Conservation (phyloP, 495 filamentous ascomycete species). For the Aspergillus nidulans region DNA sequence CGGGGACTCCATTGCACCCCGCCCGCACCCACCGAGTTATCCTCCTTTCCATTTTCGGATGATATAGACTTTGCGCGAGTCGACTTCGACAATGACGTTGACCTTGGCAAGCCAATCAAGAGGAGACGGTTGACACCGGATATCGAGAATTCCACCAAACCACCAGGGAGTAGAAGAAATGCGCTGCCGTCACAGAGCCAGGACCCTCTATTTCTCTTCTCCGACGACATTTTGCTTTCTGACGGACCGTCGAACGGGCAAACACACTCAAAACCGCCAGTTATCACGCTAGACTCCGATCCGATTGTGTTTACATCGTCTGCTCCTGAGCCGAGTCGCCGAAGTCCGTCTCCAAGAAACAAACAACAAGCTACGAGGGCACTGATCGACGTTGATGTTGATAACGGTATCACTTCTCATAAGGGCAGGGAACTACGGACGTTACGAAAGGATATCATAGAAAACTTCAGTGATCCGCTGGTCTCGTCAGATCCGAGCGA, state of each 20-base stretch:
- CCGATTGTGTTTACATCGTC: slow-evolving; percentile 54
- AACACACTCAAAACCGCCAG: not conserved
- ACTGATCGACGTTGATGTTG: slow-evolving; percentile 25
- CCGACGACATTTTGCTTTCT: slow-evolving; percentile 30
- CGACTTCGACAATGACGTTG: slow-evolving; percentile 29
- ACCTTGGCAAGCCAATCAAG: slow-evolving; percentile 34
- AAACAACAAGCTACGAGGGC: slow-evolving; percentile 24
- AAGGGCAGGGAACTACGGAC: not conserved
- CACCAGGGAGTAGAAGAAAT: slow-evolving; percentile 4
- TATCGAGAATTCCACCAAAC: not conserved
- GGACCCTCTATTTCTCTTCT: slow-evolving; percentile 29
- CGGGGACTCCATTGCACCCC: slow-evolving; percentile 14
- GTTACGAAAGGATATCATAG: slow-evolving; percentile 26
- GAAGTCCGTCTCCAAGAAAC: not conserved
- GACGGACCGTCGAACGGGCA: slow-evolving; percentile 15
- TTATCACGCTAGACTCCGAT: slow-evolving; percentile 35
- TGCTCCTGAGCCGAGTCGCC: slow-evolving; percentile 20
- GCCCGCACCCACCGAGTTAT: slow-evolving; percentile 5
- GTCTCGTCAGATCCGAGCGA: slow-evolving; percentile 29
- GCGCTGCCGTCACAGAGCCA: not conserved
- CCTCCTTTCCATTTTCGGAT: slow-evolving; percentile 38
- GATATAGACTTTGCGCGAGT: slow-evolving; percentile 42
- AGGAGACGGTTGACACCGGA: slow-evolving; percentile 38
- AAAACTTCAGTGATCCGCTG: slow-evolving; percentile 39
- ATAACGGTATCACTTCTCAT: not conserved